Evolutionary conservation across 805 yeast species (phyloP), one percentile per base, ranked within the genome.

Genomic region (Zygoascus biomembranicola): DNA sequence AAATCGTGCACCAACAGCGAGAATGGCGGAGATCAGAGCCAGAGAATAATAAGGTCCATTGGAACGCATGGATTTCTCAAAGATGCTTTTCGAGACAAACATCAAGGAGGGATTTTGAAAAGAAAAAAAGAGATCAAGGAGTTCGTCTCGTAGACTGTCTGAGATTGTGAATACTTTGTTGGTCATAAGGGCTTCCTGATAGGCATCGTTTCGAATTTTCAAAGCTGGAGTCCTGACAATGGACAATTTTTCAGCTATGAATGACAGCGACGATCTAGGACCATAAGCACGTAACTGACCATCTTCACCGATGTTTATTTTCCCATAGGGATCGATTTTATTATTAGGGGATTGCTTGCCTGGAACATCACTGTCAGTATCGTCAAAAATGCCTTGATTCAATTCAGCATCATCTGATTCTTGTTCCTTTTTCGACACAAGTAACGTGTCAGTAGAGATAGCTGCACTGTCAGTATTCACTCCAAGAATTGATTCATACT

Each of bases 1-100:
- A 43, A 54, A 52, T 37, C 57, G 52, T 5, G 61, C 47, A n/a
- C 61, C 61, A n/a, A 57, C 52, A 20, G 60, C 56, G 8, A 57
- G 47, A 54, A 57, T 57, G 14, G 61, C 61, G 11, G 57, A 54
- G n/a, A 57, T 32, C 8, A 57, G 52, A 4, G 60, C 46, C 10
- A 44, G 43, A 31, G 49, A 52, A 44, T 32, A 57, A 32, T 51
- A 57, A 13, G 28, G 26, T 10, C 57, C 55, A 11, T 16, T 19
- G 16, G 13, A 13, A 9, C 31, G 3, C 52, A 57, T 19, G 11
- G 52, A 57, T 31, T 23, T 20, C 13, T 51, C 14, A 49, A 57
- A 57, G 19, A 45, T n/a, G 8, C 45, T 56, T 37, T 50, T 45
- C 13, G 43, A 45, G 2, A 57, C 58, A 9, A 57, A 43, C 35